Base-by-base conservation (phyloP, 179 eudicot species). In the Heliamphora pulchella region DNA sequence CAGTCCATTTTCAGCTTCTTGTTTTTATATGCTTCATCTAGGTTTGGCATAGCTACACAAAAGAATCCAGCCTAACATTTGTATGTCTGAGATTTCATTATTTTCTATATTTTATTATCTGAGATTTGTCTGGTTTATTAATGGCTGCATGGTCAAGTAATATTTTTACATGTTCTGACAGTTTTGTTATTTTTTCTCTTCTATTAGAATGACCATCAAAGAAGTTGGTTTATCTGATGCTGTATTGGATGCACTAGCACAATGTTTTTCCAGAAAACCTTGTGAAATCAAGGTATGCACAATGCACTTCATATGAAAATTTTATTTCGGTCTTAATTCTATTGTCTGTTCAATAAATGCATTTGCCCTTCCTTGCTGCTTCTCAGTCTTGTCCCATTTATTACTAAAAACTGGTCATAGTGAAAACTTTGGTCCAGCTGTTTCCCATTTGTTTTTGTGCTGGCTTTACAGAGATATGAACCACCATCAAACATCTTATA, bases 401-500 rank as follows among this genome's bases (percentile, higher is more conserved):
- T 63, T 79, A 75, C 79, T 82, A 78, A 66, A 77, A 85, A 85
- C 90, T 88, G 88, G 92, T 88, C 88, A 87, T 80, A 82, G 88
- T 82, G 87, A 85, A 87, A 88, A 87, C 89, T 85, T 80, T 90
- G 88, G 89, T 89, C 92, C 91, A 89, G 93, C 93, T 87, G 86
- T 87, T 92, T 89, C 91, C 97, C 91, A 85, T 91, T 87, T 87
- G 74, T 84, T 86, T 31, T 87, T 88, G 81, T 92, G 92, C 92
- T 91, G 88, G 85, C 86, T 89, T 91, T 89, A 86, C 93, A 88
- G 93, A 92, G 90, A 85, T 91, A 92, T 92, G 92, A 94, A 90
- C 89, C 90, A 89, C 90, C 84, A 85, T 88, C 90, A 79, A 90
- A 88, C 91, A 87, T 94, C 94, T 90, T 93, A 89, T 94, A 90